Evolutionary conservation across 345 rosid species (phyloP).

Genomic region (Pistacia integerrima): DNA sequence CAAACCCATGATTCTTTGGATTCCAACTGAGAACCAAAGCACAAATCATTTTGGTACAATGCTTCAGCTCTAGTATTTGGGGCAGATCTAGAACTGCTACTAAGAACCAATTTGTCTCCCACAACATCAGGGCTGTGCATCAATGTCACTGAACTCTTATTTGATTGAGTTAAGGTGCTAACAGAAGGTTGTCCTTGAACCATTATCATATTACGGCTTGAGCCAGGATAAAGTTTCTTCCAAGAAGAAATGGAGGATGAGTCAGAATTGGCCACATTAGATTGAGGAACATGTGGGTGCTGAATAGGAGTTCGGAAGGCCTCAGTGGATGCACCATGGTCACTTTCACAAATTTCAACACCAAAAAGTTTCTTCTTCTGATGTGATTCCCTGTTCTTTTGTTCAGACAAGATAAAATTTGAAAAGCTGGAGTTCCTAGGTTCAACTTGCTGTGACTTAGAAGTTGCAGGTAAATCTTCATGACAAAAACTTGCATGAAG

Average conservation of each 20-base stretch:
- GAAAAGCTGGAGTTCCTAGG: constrained; percentile 14
- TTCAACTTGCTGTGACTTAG: constrained; percentile 26
- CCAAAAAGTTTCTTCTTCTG: constrained; percentile 37
- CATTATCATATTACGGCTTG: constrained; percentile 20
- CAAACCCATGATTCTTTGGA: constrained; percentile 38
- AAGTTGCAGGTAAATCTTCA: constrained; percentile 20
- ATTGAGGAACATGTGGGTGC: constrained; percentile 19
- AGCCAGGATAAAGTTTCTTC: constrained; percentile 24
- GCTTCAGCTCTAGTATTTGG: constrained; percentile 30
- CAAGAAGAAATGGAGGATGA: constrained; percentile 28
- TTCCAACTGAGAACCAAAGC: constrained; percentile 37
- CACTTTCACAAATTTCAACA: constrained; percentile 34
- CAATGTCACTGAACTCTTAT: constrained; percentile 23
- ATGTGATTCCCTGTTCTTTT: constrained; percentile 11
- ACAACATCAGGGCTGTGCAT: constrained; percentile 22
- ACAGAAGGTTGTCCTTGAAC: constrained; percentile 26
- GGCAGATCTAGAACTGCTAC: constrained; percentile 34
- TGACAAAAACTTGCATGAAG: constrained; percentile 16
- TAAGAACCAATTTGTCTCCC: constrained; percentile 20
- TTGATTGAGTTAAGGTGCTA: constrained; percentile 19
- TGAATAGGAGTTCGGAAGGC: constrained; percentile 17
- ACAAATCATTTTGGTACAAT: constrained; percentile 32
- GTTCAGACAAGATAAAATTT: constrained; percentile 8
- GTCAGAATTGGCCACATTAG: constrained; percentile 25
- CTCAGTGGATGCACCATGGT: constrained; percentile 20